Evolutionary conservation across 345 rosid genomes (phyloP).

Genomic region (Chamaenerion angustifolium): DNA sequence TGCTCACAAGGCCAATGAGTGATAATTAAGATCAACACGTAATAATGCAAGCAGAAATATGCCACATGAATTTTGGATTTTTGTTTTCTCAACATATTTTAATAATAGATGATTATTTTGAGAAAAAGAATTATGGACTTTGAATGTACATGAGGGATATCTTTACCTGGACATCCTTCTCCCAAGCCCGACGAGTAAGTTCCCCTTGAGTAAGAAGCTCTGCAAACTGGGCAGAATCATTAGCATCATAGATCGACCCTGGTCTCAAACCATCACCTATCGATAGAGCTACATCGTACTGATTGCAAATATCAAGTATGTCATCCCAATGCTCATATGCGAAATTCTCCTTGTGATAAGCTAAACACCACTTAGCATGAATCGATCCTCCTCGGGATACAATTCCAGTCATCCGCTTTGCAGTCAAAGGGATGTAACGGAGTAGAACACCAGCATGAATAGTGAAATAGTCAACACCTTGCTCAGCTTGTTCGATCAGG

Average conservation of each 20-base stretch:
- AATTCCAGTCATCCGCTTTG: conserved; percentile 92
- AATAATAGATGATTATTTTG: no score
- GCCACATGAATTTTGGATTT: no score
- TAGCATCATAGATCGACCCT: conserved; percentile 97
- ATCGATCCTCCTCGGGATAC: conserved; percentile 97
- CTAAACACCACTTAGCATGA: conserved; percentile 97
- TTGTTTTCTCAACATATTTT: no score
- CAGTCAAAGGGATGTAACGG: conserved; percentile 85
- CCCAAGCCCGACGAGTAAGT: conserved; percentile 94
- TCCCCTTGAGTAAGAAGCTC: conserved; percentile 99
- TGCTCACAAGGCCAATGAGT: no score
- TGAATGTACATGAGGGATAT: background rate
- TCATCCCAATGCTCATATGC: conserved; percentile 99
- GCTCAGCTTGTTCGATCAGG: conserved; percentile 92
- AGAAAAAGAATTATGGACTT: background rate
- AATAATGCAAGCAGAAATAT: no score
- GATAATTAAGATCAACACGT: no score
- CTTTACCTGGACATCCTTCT: conserved; percentile 88
- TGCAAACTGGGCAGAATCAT: conserved; percentile 94
- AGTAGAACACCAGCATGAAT: conserved; percentile 93
- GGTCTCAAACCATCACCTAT: conserved; percentile 97
- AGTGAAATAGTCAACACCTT: conserved; percentile 96
- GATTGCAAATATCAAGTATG: conserved; percentile 88
- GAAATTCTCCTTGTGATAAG: conserved; percentile 93
- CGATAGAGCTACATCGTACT: conserved; percentile 87